Conservation (phyloP, 306 rosid species). For the Datisca glomerata region DNA sequence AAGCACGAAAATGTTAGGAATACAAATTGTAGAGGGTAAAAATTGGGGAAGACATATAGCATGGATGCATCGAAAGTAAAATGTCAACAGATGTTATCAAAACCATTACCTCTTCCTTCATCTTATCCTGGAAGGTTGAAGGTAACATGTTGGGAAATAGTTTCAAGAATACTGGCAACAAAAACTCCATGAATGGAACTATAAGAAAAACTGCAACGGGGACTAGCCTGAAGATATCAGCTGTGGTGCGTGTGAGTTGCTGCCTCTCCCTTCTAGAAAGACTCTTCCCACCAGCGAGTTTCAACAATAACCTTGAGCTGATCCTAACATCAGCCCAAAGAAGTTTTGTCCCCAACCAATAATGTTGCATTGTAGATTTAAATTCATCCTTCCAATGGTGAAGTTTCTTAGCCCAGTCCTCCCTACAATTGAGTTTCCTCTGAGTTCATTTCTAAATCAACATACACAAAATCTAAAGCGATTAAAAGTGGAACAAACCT, state of each 20-base stretch:
- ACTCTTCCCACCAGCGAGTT: constrained; percentile 87
- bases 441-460: too few relatives aligned
- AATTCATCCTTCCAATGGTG: constrained; percentile 72
- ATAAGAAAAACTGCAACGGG: constrained; percentile 81
- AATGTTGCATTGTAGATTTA: constrained; percentile 68
- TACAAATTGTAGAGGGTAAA: too few relatives aligned
- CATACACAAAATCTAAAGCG: too few relatives aligned
- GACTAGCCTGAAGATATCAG: constrained; percentile 91
- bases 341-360: constrained; percentile 87
- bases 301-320: constrained; percentile 66
- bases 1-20: too few relatives aligned
- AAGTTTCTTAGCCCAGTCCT: constrained; percentile 89
- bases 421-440: constrained; percentile 37
- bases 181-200: constrained; percentile 91
- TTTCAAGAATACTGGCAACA: constrained; percentile 78
- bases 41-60: too few relatives aligned
- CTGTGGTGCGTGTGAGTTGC: constrained; percentile 86
- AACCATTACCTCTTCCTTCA: constrained; percentile 77
- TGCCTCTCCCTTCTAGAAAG: constrained; percentile 95
- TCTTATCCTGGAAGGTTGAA: constrained; percentile 89
- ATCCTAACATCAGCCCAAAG: constrained; percentile 83
- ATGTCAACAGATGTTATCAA: background rate
- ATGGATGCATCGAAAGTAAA: too few relatives aligned
- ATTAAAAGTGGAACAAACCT: constrained; percentile 37
- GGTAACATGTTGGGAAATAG: constrained; percentile 97